Percentiles rank a stretch among this genome's conserved stretches.
Evolutionary conservation across 352 stramenopile species (phyloP).

Genomic region (Lagenidium sp.): DNA sequence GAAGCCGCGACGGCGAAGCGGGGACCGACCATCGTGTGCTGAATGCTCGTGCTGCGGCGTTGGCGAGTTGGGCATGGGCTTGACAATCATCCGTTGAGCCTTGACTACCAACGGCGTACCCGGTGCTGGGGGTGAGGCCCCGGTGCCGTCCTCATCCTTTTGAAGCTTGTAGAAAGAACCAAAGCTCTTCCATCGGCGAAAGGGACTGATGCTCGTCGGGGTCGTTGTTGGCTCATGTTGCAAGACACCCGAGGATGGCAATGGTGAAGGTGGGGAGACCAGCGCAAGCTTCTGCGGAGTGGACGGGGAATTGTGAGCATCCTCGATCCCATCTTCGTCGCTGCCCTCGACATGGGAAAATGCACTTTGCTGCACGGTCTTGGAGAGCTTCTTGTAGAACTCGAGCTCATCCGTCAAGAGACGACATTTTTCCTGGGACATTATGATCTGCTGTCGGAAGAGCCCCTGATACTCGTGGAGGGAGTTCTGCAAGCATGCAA

Average conservation of each 20-base stretch:
- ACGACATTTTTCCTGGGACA: conserved; percentile 72
- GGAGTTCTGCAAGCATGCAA: conserved; percentile 62
- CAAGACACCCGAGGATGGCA: too few species aligned
- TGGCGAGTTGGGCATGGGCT: conserved; percentile 11
- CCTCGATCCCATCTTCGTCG: too few species aligned
- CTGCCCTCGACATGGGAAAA: background rate
- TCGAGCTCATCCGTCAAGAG: conserved; percentile 69
- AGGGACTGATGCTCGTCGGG: conserved; percentile 3
- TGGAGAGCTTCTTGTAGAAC: conserved; percentile 78
- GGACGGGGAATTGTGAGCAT: too few species aligned
- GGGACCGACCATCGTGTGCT: background rate
- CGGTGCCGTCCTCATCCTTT: too few species aligned
- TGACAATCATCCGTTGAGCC: conserved; percentile 30
- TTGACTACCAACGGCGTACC: conserved; percentile 17
- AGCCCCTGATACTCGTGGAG: conserved; percentile 72
- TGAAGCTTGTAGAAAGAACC: conserved; percentile 9
- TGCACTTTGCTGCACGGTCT: conserved; percentile 4
- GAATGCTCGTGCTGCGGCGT: conserved; percentile 7
- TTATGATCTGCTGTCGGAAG: conserved; percentile 78
- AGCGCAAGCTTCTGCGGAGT: conserved; percentile 4
- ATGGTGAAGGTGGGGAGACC: too few species aligned
- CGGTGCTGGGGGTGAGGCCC: too few species aligned
- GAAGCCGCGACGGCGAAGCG: conserved; percentile 9
- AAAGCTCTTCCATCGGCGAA: conserved; percentile 7
- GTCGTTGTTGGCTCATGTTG: too few species aligned